These are phyloP conservation scores for rapeseed (Brassica napus) DNA, from an alignment of 345 rosid species.

Conservation along the genomic window Da-Ae NC_063447.1:60164501-60165000, in stretches of 20 bases:
- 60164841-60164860: constrained; percentile 91
- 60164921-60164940: constrained; percentile 33
- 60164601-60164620: constrained; percentile 27
- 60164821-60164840: constrained; percentile 94
- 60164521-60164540: constrained; percentile 47
- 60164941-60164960: constrained; percentile 80
- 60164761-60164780: constrained; percentile 57
- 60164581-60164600: not conserved
- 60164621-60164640: constrained; percentile 52
- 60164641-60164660: constrained; percentile 42
- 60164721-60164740: not conserved
- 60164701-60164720: constrained; percentile 23
- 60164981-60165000: constrained; percentile 95
- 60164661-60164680: constrained; percentile 57
- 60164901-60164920: not conserved
- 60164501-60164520: constrained; percentile 69
- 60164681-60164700: constrained; percentile 74
- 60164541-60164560: constrained; percentile 41
- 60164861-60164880: constrained; percentile 38
- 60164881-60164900: not conserved
- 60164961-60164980: constrained; percentile 91
- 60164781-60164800: constrained; percentile 89
- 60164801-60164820: constrained; percentile 73
- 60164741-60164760: constrained; percentile 69
- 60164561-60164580: constrained; percentile 1